Conservation (phyloP, 2,329 filamentous ascomycete genomes). For the Sporothrix mexicana region DNA sequence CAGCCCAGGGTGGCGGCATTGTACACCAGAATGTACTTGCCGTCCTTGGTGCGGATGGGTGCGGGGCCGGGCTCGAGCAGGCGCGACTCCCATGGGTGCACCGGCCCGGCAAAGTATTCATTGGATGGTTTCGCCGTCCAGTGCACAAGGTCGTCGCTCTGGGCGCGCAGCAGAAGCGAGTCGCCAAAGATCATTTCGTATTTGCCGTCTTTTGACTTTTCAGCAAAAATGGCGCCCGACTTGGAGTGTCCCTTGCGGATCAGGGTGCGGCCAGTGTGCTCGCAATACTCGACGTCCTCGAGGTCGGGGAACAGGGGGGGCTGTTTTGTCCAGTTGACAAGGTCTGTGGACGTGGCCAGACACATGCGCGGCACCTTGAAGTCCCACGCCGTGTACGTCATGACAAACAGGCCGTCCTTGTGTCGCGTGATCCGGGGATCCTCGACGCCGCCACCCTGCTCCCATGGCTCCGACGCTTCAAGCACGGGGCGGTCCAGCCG, state of each 20-base stretch:
- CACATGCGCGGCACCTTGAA: constrained; percentile 44
- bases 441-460: constrained; percentile 45
- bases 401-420: constrained; percentile 47
- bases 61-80: constrained; percentile 26
- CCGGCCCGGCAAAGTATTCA: constrained; percentile 2
- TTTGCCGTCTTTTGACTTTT: background rate
- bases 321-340: constrained; percentile 46
- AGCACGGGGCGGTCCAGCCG: constrained; percentile 44
- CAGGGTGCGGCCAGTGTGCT: constrained; percentile 15
- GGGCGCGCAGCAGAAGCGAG: constrained; percentile 5
- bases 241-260: constrained; percentile 29
- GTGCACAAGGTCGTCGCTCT: constrained; percentile 19
- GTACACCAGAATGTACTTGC: constrained; percentile 27
- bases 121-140: constrained; percentile 19
- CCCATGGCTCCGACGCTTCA: constrained; percentile 44
- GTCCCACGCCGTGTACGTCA: constrained; percentile 48
- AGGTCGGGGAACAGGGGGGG: constrained; percentile 41
- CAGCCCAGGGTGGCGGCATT: constrained; percentile 21
- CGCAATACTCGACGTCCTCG: constrained; percentile 33
- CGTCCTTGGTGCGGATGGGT: constrained; percentile 26
- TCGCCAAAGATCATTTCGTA: constrained; percentile 27
- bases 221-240: constrained; percentile 26
- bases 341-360: constrained; percentile 46
- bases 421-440: constrained; percentile 46
- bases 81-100: constrained; percentile 22